Percentiles rank a stretch among this genome's conserved stretches.
phyloP scores from a whole-genome alignment of 768 basidiomycete genomes.

The Asterophora lycoperdoides region DNA sequence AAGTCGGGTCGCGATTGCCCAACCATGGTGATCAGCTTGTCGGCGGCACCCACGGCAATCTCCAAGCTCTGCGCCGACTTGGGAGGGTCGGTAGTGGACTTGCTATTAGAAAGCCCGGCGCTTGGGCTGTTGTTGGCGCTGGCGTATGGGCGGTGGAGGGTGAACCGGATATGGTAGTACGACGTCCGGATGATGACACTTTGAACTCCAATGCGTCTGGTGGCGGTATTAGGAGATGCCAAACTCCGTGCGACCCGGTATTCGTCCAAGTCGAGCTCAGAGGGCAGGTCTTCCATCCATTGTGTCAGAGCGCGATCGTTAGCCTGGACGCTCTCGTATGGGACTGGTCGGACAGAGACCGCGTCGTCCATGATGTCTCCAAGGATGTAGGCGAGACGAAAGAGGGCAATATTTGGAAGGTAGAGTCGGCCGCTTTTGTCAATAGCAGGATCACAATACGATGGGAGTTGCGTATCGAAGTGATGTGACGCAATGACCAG shows the following conservation, averaged over 20 bases:
- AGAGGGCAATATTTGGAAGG: slow-evolving; percentile 70
- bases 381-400: slow-evolving; percentile 71
- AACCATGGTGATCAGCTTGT: slow-evolving; percentile 74
- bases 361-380: slow-evolving; percentile 86
- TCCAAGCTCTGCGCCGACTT: slow-evolving; percentile 61
- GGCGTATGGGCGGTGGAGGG: slow-evolving; percentile 77
- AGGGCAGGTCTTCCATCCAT: slow-evolving; percentile 76
- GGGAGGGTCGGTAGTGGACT: slow-evolving; percentile 32
- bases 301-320: slow-evolving; percentile 68
- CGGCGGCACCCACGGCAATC: slow-evolving; percentile 71
- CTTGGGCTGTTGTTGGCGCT: slow-evolving; percentile 29
- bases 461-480: slow-evolving; percentile 78
- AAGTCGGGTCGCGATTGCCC: slow-evolving; percentile 75
- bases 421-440: slow-evolving; percentile 65
- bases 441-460: slow-evolving; percentile 56
- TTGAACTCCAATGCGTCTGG: slow-evolving; percentile 70
- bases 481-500: slow-evolving; percentile 73
- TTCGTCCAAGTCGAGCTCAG: slow-evolving; percentile 73
- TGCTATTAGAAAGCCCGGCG: slow-evolving; percentile 16
- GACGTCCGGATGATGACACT: slow-evolving; percentile 76
- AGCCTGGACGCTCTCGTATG: slow-evolving; percentile 67
- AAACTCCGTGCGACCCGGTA: slow-evolving; percentile 69
- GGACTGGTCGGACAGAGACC: slow-evolving; percentile 73
- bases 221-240: slow-evolving; percentile 54
- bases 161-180: slow-evolving; percentile 81